These are phyloP conservation scores for Uronychia binucleata DNA, from an alignment of 73 alveolate genomes.

Conservation along the genomic window DNA sequence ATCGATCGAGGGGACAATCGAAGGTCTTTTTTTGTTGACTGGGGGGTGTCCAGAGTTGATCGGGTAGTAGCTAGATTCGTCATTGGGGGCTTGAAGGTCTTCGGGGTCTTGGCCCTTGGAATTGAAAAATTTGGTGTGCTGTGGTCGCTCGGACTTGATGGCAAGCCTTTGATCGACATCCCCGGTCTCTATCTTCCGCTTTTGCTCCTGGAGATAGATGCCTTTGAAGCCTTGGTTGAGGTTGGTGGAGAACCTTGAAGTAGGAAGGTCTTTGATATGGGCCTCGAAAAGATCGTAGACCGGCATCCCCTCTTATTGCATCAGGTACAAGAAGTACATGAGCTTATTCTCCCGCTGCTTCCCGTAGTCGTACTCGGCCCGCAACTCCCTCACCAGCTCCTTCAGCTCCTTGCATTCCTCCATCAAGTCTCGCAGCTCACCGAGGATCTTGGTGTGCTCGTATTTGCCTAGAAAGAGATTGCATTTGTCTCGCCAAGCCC, in stretches of 20 bases:
- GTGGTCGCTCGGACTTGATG: not conserved
- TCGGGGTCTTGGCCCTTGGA: not conserved
- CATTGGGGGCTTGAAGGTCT: not conserved
- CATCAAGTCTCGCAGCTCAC: slow-evolving; percentile 18
- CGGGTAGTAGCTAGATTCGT: not conserved
- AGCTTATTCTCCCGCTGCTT: slow-evolving; percentile 40
- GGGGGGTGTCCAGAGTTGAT: not conserved
- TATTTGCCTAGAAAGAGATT: slow-evolving; percentile 25
- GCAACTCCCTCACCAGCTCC: slow-evolving; percentile 34
- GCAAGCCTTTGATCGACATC: not conserved
- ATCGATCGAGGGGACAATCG: not conserved
- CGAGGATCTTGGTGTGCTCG: slow-evolving; percentile 35
- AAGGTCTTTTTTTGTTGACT: not conserved
- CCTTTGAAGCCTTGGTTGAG: slow-evolving; percentile 26
- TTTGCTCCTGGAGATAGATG: slow-evolving; percentile 18
- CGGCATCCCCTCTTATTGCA: slow-evolving; percentile 27
- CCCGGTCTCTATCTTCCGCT: not conserved
- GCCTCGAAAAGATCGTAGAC: slow-evolving; percentile 33
- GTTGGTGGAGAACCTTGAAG: slow-evolving; percentile 36
- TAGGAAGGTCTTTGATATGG: slow-evolving; percentile 34
- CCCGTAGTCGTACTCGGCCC: slow-evolving; percentile 43
- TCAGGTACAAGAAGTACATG: slow-evolving; percentile 33
- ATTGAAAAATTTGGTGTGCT: not conserved
- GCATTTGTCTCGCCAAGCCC: not conserved
- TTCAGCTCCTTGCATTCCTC: slow-evolving; percentile 38